phyloP scores from a whole-genome alignment of 495 filamentous ascomycete species.

The Clohesyomyces aquaticus region DNA sequence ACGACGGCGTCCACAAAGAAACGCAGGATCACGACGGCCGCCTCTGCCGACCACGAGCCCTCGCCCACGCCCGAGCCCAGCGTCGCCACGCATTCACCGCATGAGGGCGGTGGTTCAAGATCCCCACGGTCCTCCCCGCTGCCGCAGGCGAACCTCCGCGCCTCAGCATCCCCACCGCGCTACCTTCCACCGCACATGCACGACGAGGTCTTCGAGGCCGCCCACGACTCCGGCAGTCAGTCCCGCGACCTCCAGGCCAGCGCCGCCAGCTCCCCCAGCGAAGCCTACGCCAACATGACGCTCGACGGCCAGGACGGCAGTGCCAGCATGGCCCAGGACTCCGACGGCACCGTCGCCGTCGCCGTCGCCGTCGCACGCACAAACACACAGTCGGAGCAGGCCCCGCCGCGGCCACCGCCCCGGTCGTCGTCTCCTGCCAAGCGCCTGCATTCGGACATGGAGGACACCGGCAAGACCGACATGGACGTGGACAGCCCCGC shows the following conservation, averaged over 20 bases:
- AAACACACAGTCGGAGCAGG: constrained; percentile 8
- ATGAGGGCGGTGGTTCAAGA: constrained; percentile 28
- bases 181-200: constrained; percentile 66
- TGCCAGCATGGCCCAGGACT: constrained; percentile 56
- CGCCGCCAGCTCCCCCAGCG: constrained; percentile 68
- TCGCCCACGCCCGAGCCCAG: constrained; percentile 36
- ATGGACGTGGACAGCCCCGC: constrained; percentile 48
- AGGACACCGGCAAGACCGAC: constrained; percentile 40
- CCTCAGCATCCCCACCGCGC: constrained; percentile 52
- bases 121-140: constrained; percentile 41
- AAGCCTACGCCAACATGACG: constrained; percentile 72
- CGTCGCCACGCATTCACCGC: constrained; percentile 26
- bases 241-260: constrained; percentile 50
- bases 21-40: constrained; percentile 70
- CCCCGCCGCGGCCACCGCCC: constrained; percentile 27
- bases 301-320: constrained; percentile 61
- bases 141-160: constrained; percentile 42
- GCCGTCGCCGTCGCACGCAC: constrained; percentile 25
- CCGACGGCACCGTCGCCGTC: no score
- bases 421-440: constrained; percentile 60
- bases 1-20: constrained; percentile 91
- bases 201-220: constrained; percentile 55
- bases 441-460: constrained; percentile 57
- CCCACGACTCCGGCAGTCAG: constrained; percentile 46
- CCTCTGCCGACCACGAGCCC: constrained; percentile 42